These are phyloP conservation scores for Melianthus villosus DNA, from an alignment of 441 rosid genomes.

Conservation along the genomic window DNA sequence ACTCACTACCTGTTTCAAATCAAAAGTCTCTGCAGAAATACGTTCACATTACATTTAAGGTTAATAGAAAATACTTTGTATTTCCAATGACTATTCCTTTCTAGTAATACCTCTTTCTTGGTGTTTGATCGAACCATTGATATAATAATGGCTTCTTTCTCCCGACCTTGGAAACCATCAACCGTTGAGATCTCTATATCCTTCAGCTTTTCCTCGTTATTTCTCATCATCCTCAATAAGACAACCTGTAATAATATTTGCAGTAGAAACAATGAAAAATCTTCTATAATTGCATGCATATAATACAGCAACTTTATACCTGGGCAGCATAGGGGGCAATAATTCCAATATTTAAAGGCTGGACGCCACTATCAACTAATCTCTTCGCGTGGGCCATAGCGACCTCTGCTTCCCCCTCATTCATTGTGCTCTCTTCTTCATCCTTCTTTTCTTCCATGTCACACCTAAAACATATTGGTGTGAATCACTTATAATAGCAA, in stretches of 20 bases:
- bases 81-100: conserved; percentile 2
- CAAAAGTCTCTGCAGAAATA: too few relatives aligned
- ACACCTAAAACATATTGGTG: conserved; percentile 33
- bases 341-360: conserved; percentile 70
- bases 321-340: conserved; percentile 95
- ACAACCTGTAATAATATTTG: conserved; percentile 35
- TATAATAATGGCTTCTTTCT: conserved; percentile 80
- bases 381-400: conserved; percentile 83
- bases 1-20: too few relatives aligned
- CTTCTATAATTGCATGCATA: conserved; percentile 2
- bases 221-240: conserved; percentile 48
- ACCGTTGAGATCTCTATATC: conserved; percentile 82
- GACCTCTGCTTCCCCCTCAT: conserved; percentile 93
- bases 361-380: conserved; percentile 58
- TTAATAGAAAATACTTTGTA: too few relatives aligned
- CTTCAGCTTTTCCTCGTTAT: conserved; percentile 58
- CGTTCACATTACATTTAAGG: too few relatives aligned
- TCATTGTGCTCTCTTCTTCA: conserved; percentile 88
- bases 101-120: conserved; percentile 49
- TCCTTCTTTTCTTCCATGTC: conserved; percentile 99
- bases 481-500: conserved; percentile 4
- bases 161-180: conserved; percentile 96
- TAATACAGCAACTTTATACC: conserved; percentile 16
- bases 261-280: conserved; percentile 7
- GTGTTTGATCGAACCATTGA: conserved; percentile 91